phyloP scores from a whole-genome alignment of 2,329 filamentous ascomycete species.

The Paecilomyces variotii region DNA sequence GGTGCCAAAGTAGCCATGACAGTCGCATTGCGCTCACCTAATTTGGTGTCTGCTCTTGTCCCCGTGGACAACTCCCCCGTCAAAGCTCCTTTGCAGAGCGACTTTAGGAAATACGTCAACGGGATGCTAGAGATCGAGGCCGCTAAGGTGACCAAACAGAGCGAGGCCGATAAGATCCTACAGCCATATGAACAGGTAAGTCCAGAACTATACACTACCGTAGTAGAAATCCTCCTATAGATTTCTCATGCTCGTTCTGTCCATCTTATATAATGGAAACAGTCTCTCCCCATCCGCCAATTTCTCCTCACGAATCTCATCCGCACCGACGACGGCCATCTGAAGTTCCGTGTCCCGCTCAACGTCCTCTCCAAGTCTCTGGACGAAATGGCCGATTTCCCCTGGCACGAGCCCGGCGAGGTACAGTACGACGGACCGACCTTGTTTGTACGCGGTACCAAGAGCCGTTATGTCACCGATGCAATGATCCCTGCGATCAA shows the following conservation, averaged over 20 bases:
- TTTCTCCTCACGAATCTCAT: conserved; percentile 85
- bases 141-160: conserved; percentile 57
- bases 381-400: conserved; percentile 77
- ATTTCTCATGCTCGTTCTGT: not conserved
- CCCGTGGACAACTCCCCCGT: conserved; percentile 89
- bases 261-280: conserved; percentile 8
- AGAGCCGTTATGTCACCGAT: conserved; percentile 32
- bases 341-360: conserved; percentile 69
- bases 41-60: conserved; percentile 61
- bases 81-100: conserved; percentile 63
- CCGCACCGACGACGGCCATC: conserved; percentile 39
- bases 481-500: conserved; percentile 33
- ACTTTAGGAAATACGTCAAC: conserved; percentile 72
- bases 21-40: conserved; percentile 63
- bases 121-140: conserved; percentile 78
- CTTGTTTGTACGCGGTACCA: conserved; percentile 57
- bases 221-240: conserved; percentile 4
- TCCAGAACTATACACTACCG: conserved; percentile 1
- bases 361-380: conserved; percentile 60
- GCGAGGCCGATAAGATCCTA: conserved; percentile 74
- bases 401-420: conserved; percentile 65
- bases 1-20: conserved; percentile 92
- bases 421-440: conserved; percentile 66
- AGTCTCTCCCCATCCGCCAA: conserved; percentile 70
- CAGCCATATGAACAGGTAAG: conserved; percentile 61